Conservation (phyloP, 2,329 filamentous ascomycete species). For the Xylaria sp. region DNA sequence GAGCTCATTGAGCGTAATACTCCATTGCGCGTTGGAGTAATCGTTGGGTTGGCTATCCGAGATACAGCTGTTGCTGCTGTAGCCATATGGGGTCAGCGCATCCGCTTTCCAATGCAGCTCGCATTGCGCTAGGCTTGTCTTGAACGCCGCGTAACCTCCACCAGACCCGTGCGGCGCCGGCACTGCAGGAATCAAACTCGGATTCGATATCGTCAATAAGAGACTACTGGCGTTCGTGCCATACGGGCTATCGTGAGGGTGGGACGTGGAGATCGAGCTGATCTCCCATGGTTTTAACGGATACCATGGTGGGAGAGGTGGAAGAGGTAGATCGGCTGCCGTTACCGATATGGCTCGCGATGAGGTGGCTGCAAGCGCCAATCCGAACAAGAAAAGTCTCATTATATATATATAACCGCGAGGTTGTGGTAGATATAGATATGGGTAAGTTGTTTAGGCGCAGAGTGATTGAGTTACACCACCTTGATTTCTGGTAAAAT, state of each 20-base stretch:
- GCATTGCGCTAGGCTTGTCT: constrained; percentile 36
- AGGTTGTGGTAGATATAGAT: not conserved
- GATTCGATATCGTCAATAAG: constrained; percentile 39
- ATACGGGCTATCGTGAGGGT: constrained; percentile 39
- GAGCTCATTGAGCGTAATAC: constrained; percentile 39
- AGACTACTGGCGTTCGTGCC: constrained; percentile 38
- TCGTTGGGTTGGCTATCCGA: not conserved
- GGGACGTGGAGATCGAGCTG: constrained; percentile 30
- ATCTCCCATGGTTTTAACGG: constrained; percentile 41
- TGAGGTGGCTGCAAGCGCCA: constrained; percentile 16
- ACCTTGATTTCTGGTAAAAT: not conserved
- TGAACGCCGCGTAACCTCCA: constrained; percentile 42
- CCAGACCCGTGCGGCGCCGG: constrained; percentile 42
- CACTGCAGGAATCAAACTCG: constrained; percentile 34
- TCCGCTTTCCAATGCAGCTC: constrained; percentile 41
- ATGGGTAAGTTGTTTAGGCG: not conserved
- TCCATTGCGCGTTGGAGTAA: constrained; percentile 36
- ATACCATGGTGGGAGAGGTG: constrained; percentile 43
- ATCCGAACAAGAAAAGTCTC: constrained; percentile 16
- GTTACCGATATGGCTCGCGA: constrained; percentile 7
- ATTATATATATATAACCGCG: constrained; percentile 16
- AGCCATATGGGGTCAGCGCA: constrained; percentile 36
- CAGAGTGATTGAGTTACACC: not conserved
- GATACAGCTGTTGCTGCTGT: constrained; percentile 36
- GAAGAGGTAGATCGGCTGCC: constrained; percentile 14